phyloP scores from a whole-genome alignment of 345 rosid species.

The Hypericum androsaemum region DNA sequence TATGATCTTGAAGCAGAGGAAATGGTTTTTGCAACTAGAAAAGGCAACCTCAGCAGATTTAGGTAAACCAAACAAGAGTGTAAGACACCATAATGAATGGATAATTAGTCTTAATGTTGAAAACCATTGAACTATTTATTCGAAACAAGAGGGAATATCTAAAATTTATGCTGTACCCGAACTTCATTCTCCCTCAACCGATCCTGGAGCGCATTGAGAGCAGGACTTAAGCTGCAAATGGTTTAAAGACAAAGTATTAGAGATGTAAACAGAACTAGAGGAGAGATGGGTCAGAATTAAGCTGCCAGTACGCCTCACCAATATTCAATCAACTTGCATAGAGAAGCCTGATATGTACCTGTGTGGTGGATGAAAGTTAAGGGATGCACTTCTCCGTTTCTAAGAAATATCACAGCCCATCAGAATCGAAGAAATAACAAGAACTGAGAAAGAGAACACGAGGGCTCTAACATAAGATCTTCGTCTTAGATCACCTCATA shows the following conservation, averaged over 20 bases:
- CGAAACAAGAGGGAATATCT: background rate
- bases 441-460: conserved; percentile 6
- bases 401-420: conserved; percentile 20
- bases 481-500: conserved; percentile 38
- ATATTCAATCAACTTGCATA: conserved; percentile 92
- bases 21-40: background rate
- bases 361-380: conserved; percentile 86
- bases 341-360: conserved; percentile 88
- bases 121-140: background rate
- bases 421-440: conserved; percentile 7
- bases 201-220: conserved; percentile 76
- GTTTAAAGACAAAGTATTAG: background rate
- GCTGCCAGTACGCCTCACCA: conserved; percentile 47
- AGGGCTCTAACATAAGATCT: conserved; percentile 1
- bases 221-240: conserved; percentile 76
- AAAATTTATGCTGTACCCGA: conserved; percentile 40
- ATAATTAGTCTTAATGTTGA: background rate
- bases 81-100: background rate
- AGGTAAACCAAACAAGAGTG: too few relatives aligned
- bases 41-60: too few relatives aligned
- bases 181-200: conserved; percentile 77
- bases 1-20: background rate
- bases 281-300: conserved; percentile 4
- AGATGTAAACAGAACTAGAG: conserved; percentile 5
- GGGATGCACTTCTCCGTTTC: conserved; percentile 80